These are phyloP conservation scores for Hypoxylon sp. DNA, from an alignment of 2,329 filamentous ascomycete species.

Conservation along the genomic window DNA sequence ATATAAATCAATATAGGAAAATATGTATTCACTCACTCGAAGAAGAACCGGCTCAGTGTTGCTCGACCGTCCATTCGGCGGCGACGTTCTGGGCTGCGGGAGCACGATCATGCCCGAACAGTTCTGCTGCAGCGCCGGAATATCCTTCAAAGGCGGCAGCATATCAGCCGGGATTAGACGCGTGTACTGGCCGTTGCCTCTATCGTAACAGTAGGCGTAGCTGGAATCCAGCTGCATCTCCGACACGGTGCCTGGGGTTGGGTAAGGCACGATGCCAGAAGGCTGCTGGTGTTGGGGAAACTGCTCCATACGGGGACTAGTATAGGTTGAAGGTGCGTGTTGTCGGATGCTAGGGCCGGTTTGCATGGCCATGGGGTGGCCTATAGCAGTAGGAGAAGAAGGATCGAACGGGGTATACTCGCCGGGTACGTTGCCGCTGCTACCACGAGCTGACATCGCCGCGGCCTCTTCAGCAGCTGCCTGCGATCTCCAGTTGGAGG, in stretches of 20 bases:
- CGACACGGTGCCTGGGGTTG: conserved; percentile 30
- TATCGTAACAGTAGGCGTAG: conserved; percentile 66
- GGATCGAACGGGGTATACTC: conserved; percentile 41
- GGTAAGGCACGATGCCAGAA: conserved; percentile 27
- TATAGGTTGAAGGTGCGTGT: conserved; percentile 18
- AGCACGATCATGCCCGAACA: conserved; percentile 63
- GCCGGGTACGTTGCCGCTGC: background rate
- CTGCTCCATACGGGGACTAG: conserved; percentile 37
- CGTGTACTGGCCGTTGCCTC: conserved; percentile 67
- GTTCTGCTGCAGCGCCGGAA: conserved; percentile 58
- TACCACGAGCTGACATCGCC: conserved; percentile 24
- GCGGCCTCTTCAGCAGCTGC: conserved; percentile 33
- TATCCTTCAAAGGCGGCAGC: conserved; percentile 61
- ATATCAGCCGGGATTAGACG: conserved; percentile 68
- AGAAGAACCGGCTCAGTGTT: conserved; percentile 55
- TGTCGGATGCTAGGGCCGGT: conserved; percentile 23
- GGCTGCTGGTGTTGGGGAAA: conserved; percentile 33
- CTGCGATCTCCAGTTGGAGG: conserved; percentile 51
- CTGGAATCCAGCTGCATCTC: conserved; percentile 49
- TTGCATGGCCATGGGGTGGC: conserved; percentile 17
- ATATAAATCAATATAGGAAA: background rate
- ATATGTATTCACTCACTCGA: conserved; percentile 55
- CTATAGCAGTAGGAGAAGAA: background rate
- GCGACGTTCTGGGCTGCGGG: conserved; percentile 56
- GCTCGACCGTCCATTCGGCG: conserved; percentile 56